Evolutionary conservation across 176 grass and related monocot species (phyloP).

Genomic region (Canna indica): DNA sequence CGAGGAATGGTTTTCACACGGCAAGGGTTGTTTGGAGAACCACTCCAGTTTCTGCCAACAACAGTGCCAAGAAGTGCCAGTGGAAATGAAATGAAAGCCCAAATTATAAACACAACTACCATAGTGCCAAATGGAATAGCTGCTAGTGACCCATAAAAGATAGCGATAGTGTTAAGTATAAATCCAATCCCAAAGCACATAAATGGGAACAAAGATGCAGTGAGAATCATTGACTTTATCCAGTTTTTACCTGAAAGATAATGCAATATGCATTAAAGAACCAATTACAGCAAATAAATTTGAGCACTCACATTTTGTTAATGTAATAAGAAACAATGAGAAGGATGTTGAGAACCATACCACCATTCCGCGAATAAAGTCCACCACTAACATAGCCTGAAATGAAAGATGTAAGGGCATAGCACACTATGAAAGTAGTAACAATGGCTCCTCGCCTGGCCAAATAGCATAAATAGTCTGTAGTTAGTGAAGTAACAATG

Average conservation of each 20-base stretch:
- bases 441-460: conserved; percentile 83
- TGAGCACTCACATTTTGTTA: too few relatives aligned
- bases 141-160: conserved; percentile 92
- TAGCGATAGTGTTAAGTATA: conserved; percentile 81
- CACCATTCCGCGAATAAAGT: conserved; percentile 92
- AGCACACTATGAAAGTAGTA: conserved; percentile 97
- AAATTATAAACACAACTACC: conserved; percentile 86
- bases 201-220: conserved; percentile 89
- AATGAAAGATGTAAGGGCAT: conserved; percentile 97
- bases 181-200: conserved; percentile 93
- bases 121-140: conserved; percentile 98
- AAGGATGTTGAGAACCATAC: conserved; percentile 30
- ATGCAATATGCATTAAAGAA: conserved; percentile 18
- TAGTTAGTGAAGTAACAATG: not conserved
- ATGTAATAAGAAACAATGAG: too few relatives aligned
- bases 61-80: conserved; percentile 85
- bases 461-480: not conserved
- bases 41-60: conserved; percentile 95
- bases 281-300: not conserved
- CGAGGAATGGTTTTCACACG: conserved; percentile 96
- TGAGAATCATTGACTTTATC: conserved; percentile 94
- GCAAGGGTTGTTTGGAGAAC: conserved; percentile 91
- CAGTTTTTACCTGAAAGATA: conserved; percentile 81
- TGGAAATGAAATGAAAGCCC: conserved; percentile 98
- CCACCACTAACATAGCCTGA: conserved; percentile 99